Evolutionary conservation across 352 stramenopile genomes (phyloP).

Genomic region (Aphanomyces cochlioides): DNA sequence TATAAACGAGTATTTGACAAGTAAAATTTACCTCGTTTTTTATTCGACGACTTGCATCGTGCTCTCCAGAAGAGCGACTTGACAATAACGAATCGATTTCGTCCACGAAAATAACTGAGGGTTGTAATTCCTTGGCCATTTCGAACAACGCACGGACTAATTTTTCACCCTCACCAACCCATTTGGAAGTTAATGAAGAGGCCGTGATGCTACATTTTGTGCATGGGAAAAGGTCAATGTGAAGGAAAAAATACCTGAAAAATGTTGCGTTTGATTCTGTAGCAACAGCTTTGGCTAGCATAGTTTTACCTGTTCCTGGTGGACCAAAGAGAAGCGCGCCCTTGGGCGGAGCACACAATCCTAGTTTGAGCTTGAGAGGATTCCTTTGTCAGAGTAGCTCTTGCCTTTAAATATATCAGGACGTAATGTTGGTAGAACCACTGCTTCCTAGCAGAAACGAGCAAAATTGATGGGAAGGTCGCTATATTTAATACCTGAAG

Average conservation of each 20-base stretch:
- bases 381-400: no score
- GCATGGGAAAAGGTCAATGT: neutral
- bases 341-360: constrained; percentile 57
- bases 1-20: neutral
- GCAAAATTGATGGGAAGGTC: neutral
- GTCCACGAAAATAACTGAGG: constrained; percentile 87
- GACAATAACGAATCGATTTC: constrained; percentile 86
- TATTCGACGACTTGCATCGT: constrained; percentile 81
- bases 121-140: constrained; percentile 81
- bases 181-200: constrained; percentile 86
- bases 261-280: constrained; percentile 81
- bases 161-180: constrained; percentile 92
- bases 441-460: constrained; percentile 55
- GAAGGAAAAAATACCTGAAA: constrained; percentile 50
- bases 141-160: constrained; percentile 91
- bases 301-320: constrained; percentile 81
- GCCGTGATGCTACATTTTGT: constrained; percentile 65
- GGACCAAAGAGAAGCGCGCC: constrained; percentile 79
- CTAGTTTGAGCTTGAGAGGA: constrained; percentile 17
- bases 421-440: constrained; percentile 77
- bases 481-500: constrained; percentile 51
- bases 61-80: constrained; percentile 59
- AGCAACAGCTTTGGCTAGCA: constrained; percentile 77
- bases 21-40: constrained; percentile 75
- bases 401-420: constrained; percentile 73